Evolutionary conservation across 1,139 yeast genomes (phyloP), one percentile per base, ranked within the genome.

Genomic region (Hemisphaericaspora xylofermentans): DNA sequence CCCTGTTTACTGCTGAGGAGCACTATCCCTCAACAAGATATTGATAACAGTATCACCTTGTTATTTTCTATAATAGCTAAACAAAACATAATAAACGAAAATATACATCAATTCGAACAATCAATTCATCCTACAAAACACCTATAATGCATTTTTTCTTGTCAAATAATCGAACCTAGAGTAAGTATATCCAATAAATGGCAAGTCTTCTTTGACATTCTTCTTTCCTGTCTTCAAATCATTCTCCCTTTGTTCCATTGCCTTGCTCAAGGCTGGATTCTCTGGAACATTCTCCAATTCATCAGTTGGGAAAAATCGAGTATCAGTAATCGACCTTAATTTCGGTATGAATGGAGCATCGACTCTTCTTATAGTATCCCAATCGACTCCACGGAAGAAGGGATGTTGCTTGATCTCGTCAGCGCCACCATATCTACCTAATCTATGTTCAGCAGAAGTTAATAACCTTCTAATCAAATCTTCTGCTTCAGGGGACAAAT

Each of bases 241-340:
- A 36, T 62, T 59, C 45, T 79, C 84, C 46, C 81, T 66, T 46
- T 71, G 78, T 54, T 76, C 79, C 54, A 83, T 82, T n/a, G 87
- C 87, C 58, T 80, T 82, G 32, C 80, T 78, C 61, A 82, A 69
- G 1, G 88, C 88, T n/a, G 96, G 96, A 35, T 88, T 82, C 57
- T 91, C 97, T 1, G 98, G 97, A 36, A 91, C 93, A 58, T 87
- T 89, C 63, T 91, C 97, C 54, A 93, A 74, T 59, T 93, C 99
- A 58, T 94, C 98, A 3, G 96, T 88, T 35, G 98, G 98, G 88
- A 93, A 93, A 72, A 93, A 93, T 53, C 98, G 76, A 0, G 98
- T 94, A 61, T 93, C 99, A 4, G 98, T 93, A 48, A 93, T 86
- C 8, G 95, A 85, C 36, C 66, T 48, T 36, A 63, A 57, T 50